These are phyloP conservation scores for Solanum corneliomulleri DNA, from an alignment of 257 asterid species.

Conservation along the genomic window DNA sequence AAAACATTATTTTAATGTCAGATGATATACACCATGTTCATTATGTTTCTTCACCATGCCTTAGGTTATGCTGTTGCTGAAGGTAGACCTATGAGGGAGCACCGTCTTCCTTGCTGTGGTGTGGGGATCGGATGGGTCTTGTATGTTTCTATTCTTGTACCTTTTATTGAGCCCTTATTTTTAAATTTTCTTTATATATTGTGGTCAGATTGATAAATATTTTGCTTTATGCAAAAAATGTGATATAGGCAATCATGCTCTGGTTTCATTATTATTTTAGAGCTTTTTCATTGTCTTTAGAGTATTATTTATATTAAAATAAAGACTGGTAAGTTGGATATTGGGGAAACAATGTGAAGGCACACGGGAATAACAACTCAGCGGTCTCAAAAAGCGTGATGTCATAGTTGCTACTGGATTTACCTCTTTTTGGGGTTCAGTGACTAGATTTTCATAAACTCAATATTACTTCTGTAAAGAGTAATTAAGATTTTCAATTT, in stretches of 20 bases:
- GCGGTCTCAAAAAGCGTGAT: background rate
- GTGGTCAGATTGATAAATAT: background rate
- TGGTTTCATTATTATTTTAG: background rate
- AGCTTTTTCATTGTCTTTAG: background rate
- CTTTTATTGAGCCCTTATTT: background rate
- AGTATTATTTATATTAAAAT: background rate
- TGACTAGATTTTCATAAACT: background rate
- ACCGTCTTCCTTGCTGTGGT: slow-evolving; percentile 89
- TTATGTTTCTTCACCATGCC: background rate
- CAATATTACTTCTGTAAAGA: background rate
- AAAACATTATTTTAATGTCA: background rate
- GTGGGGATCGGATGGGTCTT: slow-evolving; percentile 86
- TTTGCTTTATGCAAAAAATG: background rate
- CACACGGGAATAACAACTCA: background rate
- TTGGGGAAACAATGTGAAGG: background rate
- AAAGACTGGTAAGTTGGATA: background rate
- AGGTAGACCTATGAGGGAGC: slow-evolving; percentile 38
- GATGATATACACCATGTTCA: background rate
- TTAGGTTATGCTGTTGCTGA: slow-evolving; percentile 62
- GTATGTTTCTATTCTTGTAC: slow-evolving; percentile 36
- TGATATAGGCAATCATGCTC: background rate
- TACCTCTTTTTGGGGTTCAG: background rate
- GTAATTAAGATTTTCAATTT: background rate
- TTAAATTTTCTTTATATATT: background rate
- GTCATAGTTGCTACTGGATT: background rate